Evolutionary conservation across 768 basidiomycete genomes (phyloP).

Genomic region (Galerina marginata): DNA sequence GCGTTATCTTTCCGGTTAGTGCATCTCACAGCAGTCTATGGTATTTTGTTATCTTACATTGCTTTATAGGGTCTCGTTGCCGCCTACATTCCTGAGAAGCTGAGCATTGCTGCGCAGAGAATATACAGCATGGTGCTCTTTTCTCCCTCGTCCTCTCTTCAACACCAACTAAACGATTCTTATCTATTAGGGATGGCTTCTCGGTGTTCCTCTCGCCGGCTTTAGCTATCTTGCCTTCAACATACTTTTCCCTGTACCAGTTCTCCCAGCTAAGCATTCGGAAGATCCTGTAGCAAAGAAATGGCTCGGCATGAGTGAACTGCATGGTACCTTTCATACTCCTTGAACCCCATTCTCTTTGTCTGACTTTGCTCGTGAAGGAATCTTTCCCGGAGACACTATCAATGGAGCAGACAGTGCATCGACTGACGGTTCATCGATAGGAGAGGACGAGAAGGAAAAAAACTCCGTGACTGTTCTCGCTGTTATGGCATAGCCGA

Average conservation of each 20-base stretch:
- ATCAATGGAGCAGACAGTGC: conserved; percentile 1
- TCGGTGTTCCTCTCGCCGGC: conserved; percentile 14
- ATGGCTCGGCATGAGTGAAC: conserved; percentile 20
- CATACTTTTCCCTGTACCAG: conserved; percentile 10
- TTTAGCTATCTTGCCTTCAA: conserved; percentile 11
- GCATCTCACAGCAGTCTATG: not conserved
- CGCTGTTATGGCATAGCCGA: not conserved
- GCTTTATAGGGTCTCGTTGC: conserved; percentile 15
- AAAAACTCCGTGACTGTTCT: conserved; percentile 5
- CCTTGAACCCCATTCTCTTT: not conserved
- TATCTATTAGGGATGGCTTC: conserved; percentile 15
- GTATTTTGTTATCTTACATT: not conserved
- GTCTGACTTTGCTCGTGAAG: not conserved
- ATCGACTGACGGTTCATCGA: conserved; percentile 5
- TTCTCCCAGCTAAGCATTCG: conserved; percentile 9
- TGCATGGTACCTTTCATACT: conserved; percentile 5
- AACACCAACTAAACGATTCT: not conserved
- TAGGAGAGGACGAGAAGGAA: conserved; percentile 4
- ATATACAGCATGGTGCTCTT: conserved; percentile 17
- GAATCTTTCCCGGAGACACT: conserved; percentile 16
- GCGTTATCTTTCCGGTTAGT: conserved; percentile 19
- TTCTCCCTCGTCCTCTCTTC: not conserved
- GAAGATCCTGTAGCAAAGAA: conserved; percentile 5
- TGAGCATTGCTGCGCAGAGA: conserved; percentile 7
- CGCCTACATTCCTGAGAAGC: conserved; percentile 16